These are phyloP conservation scores for Pseudonectria foliicola DNA, from an alignment of 2,329 filamentous ascomycete species.

Conservation along the genomic window DNA sequence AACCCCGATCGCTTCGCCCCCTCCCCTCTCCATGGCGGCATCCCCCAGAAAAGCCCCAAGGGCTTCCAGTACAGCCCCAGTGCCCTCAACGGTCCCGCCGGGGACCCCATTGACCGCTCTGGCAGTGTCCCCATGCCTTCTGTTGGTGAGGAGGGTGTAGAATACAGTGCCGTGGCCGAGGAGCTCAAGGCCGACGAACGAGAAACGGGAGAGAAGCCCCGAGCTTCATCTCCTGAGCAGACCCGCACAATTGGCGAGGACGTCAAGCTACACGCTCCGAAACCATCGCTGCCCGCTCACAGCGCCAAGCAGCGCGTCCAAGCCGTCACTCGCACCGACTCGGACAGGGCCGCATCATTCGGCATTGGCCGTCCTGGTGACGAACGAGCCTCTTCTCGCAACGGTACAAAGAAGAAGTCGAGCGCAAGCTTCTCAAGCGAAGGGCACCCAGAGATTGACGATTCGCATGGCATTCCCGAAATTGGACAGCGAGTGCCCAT, in stretches of 20 bases:
- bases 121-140: slow-evolving; percentile 77
- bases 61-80: slow-evolving; percentile 28
- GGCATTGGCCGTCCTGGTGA: slow-evolving; percentile 68
- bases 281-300: slow-evolving; percentile 71
- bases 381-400: slow-evolving; percentile 33
- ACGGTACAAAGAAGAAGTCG: slow-evolving; percentile 53
- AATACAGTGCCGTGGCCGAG: slow-evolving; percentile 63
- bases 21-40: slow-evolving; percentile 75
- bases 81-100: slow-evolving; percentile 24
- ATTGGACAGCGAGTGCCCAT: slow-evolving; percentile 91
- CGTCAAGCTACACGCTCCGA: slow-evolving; percentile 81
- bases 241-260: slow-evolving; percentile 73
- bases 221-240: slow-evolving; percentile 53
- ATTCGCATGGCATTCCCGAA: slow-evolving; percentile 84
- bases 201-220: slow-evolving; percentile 31
- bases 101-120: slow-evolving; percentile 50
- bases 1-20: slow-evolving; percentile 72
- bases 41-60: slow-evolving; percentile 40
- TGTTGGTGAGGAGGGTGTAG: slow-evolving; percentile 80
- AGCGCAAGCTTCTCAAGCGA: slow-evolving; percentile 49
- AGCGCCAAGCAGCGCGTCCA: slow-evolving; percentile 80
- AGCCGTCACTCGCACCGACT: slow-evolving; percentile 83
- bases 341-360: slow-evolving; percentile 75
- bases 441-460: slow-evolving; percentile 47
- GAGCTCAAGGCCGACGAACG: slow-evolving; percentile 29